Conservation (phyloP, 495 filamentous ascomycete genomes). For the Penicillium steckii region DNA sequence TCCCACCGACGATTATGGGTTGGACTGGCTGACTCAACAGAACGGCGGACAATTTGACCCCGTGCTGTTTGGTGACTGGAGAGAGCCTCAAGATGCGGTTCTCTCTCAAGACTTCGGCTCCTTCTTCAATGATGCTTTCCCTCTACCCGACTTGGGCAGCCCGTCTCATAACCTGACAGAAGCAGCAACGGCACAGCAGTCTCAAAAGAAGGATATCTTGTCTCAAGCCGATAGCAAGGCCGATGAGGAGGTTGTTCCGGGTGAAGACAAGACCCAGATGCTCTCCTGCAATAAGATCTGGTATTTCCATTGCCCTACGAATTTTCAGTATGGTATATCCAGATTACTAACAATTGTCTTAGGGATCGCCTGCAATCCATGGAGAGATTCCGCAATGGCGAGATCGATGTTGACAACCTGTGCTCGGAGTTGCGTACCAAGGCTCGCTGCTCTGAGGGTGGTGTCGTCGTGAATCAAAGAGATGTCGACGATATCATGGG, state of each 20-base stretch:
- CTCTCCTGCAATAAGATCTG: conserved; percentile 89
- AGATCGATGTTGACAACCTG: conserved; percentile 88
- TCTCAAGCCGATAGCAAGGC: conserved; percentile 67
- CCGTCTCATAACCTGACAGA: conserved; percentile 66
- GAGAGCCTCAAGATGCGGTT: conserved; percentile 81
- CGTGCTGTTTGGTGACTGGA: conserved; percentile 87
- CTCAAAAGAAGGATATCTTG: conserved; percentile 67
- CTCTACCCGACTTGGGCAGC: conserved; percentile 69
- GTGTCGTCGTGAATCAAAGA: conserved; percentile 85
- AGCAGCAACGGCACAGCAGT: conserved; percentile 33
- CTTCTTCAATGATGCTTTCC: conserved; percentile 89
- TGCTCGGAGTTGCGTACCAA: conserved; percentile 95
- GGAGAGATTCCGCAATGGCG: conserved; percentile 80
- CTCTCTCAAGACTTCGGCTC: conserved; percentile 65
- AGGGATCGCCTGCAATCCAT: conserved; percentile 93
- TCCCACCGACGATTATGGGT: conserved; percentile 23
- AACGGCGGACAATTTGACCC: conserved; percentile 90
- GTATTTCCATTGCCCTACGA: conserved; percentile 49
- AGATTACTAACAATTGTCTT: conserved; percentile 17
- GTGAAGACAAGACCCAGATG: conserved; percentile 63
- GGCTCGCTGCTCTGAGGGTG: conserved; percentile 89
- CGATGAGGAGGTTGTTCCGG: conserved; percentile 66
- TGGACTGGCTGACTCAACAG: conserved; percentile 82
- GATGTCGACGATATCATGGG: conserved; percentile 83
- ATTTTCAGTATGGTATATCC: neutral